Percentiles rank a stretch among this genome's conserved stretches.
Evolutionary conservation across 2,329 filamentous ascomycete genomes (phyloP).

Genomic region (Fonsecaea multimorphosa): DNA sequence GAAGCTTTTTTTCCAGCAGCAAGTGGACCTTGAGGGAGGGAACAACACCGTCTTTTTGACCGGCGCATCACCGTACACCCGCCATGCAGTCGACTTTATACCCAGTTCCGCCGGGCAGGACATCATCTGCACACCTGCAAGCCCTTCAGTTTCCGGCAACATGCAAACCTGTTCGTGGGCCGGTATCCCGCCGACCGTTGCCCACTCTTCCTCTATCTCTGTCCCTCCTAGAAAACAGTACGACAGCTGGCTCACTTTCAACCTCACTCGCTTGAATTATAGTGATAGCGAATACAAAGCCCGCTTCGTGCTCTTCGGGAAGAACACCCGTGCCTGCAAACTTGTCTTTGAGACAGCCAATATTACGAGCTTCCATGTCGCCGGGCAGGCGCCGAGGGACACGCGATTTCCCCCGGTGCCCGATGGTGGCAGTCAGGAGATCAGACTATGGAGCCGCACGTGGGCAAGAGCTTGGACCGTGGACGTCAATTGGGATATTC

Average conservation of each 20-base stretch:
- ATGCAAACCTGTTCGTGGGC: conserved; percentile 71
- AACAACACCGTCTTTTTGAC: conserved; percentile 71
- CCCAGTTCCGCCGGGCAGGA: conserved; percentile 72
- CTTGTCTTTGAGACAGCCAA: conserved; percentile 70
- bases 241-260: conserved; percentile 69
- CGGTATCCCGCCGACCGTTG: conserved; percentile 70
- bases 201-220: conserved; percentile 44
- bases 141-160: conserved; percentile 49
- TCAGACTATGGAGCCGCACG: conserved; percentile 81
- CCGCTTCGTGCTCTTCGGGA: conserved; percentile 69
- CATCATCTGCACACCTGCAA: conserved; percentile 57
- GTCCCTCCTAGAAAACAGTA: conserved; percentile 50
- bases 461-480: conserved; percentile 80
- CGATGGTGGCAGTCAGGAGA: conserved; percentile 67
- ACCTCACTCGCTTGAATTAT: conserved; percentile 55
- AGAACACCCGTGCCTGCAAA: conserved; percentile 79
- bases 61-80: conserved; percentile 71
- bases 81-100: conserved; percentile 69
- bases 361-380: conserved; percentile 68
- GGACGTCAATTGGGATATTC: conserved; percentile 68
- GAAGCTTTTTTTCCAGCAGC: conserved; percentile 87
- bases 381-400: conserved; percentile 65
- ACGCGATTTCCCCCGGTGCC: conserved; percentile 69
- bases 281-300: conserved; percentile 58
- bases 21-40: conserved; percentile 76